These are phyloP conservation scores for Fusarium sp. DNA, from an alignment of 2,329 filamentous ascomycete genomes.

Conservation along the genomic window DNA sequence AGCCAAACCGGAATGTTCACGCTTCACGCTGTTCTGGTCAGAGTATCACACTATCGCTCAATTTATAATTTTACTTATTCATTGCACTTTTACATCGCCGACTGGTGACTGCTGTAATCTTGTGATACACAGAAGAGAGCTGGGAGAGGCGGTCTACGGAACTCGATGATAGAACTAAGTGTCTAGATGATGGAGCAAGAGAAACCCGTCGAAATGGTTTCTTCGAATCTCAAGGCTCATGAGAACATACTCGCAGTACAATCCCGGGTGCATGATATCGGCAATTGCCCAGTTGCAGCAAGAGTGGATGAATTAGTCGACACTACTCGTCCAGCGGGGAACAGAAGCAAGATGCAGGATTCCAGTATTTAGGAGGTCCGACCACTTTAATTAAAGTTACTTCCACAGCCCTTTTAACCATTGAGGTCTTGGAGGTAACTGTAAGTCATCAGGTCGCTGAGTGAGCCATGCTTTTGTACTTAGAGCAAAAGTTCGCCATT, in stretches of 20 bases:
- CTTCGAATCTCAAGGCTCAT: no score
- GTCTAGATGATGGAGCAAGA: no score
- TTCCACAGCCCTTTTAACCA: not conserved
- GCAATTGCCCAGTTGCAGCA: no score
- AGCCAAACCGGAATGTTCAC: not conserved
- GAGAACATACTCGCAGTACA: no score
- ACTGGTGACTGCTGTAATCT: no score
- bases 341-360: not conserved
- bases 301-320: not conserved
- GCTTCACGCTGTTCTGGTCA: not conserved
- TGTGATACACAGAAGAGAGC: no score
- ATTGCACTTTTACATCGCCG: no score
- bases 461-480: not conserved
- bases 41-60: not conserved
- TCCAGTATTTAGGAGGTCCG: no score
- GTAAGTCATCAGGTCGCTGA: not conserved
- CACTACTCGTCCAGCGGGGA: not conserved
- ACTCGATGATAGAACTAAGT: no score
- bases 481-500: not conserved
- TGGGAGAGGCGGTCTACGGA: no score
- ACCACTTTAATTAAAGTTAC: not conserved
- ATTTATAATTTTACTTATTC: no score
- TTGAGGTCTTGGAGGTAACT: not conserved
- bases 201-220: no score
- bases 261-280: rapidly evolving